Evolutionary conservation across 2,329 filamentous ascomycete genomes (phyloP).

Genomic region (Fusarium lateritium): DNA sequence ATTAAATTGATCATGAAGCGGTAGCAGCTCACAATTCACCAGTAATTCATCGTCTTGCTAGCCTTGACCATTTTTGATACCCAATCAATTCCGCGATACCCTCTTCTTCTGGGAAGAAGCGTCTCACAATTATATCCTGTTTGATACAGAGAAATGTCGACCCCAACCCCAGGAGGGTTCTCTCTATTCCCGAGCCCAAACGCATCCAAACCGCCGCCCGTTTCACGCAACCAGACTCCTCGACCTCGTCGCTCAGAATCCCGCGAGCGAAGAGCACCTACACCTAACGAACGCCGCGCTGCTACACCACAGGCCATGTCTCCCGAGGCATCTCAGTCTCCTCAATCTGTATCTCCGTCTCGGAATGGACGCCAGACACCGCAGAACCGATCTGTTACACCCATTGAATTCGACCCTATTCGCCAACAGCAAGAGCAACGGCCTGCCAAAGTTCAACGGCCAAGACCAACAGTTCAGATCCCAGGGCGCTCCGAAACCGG

Average conservation of each 20-base stretch:
- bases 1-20: slow-evolving; percentile 46
- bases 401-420: slow-evolving; percentile 54
- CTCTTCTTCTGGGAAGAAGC: slow-evolving; percentile 49
- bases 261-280: slow-evolving; percentile 54
- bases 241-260: slow-evolving; percentile 57
- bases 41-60: slow-evolving; percentile 20
- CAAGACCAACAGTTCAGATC: slow-evolving; percentile 59
- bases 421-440: slow-evolving; percentile 47
- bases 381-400: slow-evolving; percentile 52
- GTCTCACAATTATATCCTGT: slow-evolving; percentile 22
- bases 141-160: slow-evolving; percentile 56
- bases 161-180: slow-evolving; percentile 64
- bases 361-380: slow-evolving; percentile 53
- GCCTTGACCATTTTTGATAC: slow-evolving; percentile 36
- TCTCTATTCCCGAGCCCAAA: slow-evolving; percentile 71
- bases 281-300: slow-evolving; percentile 54
- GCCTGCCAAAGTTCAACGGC: slow-evolving; percentile 55
- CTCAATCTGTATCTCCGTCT: slow-evolving; percentile 45
- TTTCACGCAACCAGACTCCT: slow-evolving; percentile 58
- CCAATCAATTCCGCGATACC: slow-evolving; percentile 13
- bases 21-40: slow-evolving; percentile 37
- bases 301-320: slow-evolving; percentile 43
- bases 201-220: slow-evolving; percentile 51
- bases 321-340: slow-evolving; percentile 34
- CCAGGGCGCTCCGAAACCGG: slow-evolving; percentile 65